Conservation (phyloP, 768 basidiomycete species). For the Cystobasidium ongulense region DNA sequence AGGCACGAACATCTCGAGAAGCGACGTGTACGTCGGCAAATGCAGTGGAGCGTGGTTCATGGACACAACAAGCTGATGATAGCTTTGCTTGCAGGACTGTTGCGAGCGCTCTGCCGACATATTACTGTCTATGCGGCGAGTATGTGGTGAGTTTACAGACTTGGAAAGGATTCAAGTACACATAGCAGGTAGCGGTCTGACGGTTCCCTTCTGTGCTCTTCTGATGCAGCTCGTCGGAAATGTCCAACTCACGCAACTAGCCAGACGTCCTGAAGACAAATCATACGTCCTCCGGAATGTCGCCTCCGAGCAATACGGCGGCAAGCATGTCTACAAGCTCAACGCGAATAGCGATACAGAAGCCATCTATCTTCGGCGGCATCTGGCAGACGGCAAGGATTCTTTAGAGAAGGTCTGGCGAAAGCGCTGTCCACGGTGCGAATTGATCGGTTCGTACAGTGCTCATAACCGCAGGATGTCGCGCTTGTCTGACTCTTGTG, state of each 20-base stretch:
- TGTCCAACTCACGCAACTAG: slow-evolving; percentile 7
- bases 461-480: background rate
- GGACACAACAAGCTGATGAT: background rate
- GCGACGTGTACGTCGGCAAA: background rate
- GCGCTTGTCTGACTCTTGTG: too few species aligned
- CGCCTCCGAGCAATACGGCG: slow-evolving; percentile 7
- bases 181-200: background rate
- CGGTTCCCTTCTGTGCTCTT: background rate
- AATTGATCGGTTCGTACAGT: slow-evolving; percentile 12
- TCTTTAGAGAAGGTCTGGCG: slow-evolving; percentile 25
- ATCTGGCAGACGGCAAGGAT: background rate
- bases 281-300: slow-evolving; percentile 16
- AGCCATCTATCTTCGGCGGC: slow-evolving; percentile 1
- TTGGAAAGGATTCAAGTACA: background rate
- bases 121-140: slow-evolving; percentile 28
- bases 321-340: slow-evolving; percentile 27
- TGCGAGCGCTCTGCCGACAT: slow-evolving; percentile 14
- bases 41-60: background rate
- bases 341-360: slow-evolving; percentile 20
- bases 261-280: slow-evolving; percentile 6
- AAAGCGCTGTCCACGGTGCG: slow-evolving; percentile 21
- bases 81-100: background rate
- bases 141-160: slow-evolving; percentile 9
- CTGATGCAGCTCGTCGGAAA: slow-evolving; percentile 12
- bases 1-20: background rate